phyloP scores from a whole-genome alignment of 2,329 filamentous ascomycete genomes.

The Sodiomyces alkalinus region DNA sequence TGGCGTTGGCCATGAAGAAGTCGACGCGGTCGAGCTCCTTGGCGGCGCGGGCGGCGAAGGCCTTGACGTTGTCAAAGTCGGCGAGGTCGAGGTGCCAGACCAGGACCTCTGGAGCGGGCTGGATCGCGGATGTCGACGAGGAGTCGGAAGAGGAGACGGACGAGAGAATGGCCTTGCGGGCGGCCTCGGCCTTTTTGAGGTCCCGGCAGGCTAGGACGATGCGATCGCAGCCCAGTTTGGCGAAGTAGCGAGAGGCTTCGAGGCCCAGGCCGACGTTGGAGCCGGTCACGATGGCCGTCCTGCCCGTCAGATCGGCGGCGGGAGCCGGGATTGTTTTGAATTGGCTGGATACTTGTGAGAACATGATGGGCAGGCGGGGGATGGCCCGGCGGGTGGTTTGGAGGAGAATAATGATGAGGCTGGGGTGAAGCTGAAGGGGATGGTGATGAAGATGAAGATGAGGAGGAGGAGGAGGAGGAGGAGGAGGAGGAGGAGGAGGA shows the following conservation, averaged over 20 bases:
- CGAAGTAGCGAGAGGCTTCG: slow-evolving; percentile 25
- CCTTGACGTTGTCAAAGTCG: slow-evolving; percentile 10
- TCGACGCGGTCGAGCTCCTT: slow-evolving; percentile 19
- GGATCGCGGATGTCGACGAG: slow-evolving; percentile 1
- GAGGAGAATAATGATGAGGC: too few relatives aligned
- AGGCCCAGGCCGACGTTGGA: slow-evolving; percentile 25
- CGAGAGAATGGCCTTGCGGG: slow-evolving; percentile 19
- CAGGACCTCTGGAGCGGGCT: slow-evolving; percentile 18
- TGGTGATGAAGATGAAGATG: too few relatives aligned
- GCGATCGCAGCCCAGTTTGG: slow-evolving; percentile 20
- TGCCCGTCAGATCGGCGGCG: slow-evolving; percentile 16
- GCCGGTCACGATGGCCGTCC: slow-evolving; percentile 26
- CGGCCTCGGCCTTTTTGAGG: slow-evolving; percentile 23
- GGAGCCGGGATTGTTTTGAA: slow-evolving; percentile 16
- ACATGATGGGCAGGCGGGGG: too few relatives aligned
- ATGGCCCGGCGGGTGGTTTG: too few relatives aligned
- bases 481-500: too few relatives aligned
- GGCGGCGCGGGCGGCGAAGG: slow-evolving; percentile 18
- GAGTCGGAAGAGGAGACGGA: slow-evolving; percentile 9
- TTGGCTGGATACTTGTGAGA: too few relatives aligned
- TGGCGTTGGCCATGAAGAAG: slow-evolving; percentile 20
- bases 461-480: too few relatives aligned
- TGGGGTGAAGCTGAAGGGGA: too few relatives aligned
- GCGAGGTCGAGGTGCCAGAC: slow-evolving; percentile 29
- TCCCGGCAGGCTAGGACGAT: slow-evolving; percentile 27